These are phyloP conservation scores for Nicotiana otophora DNA, from an alignment of 257 asterid genomes.

Conservation along the genomic window DNA sequence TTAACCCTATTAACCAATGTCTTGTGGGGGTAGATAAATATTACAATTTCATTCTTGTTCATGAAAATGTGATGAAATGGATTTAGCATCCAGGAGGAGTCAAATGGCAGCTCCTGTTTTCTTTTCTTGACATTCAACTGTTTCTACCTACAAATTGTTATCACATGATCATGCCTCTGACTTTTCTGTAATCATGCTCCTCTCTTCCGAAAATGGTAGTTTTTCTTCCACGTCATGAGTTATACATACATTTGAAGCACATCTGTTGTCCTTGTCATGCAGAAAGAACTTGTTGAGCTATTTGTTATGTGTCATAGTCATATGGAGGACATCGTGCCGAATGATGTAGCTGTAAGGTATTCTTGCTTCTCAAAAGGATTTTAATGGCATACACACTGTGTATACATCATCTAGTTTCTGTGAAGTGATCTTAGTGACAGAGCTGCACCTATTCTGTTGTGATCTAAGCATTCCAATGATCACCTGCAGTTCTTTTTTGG, in stretches of 20 bases:
- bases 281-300: slow-evolving; percentile 81
- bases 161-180: background rate
- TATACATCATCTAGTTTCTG: background rate
- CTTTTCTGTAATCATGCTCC: background rate
- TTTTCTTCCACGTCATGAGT: background rate
- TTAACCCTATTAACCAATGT: background rate
- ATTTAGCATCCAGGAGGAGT: background rate
- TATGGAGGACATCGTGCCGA: slow-evolving; percentile 77
- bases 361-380: background rate
- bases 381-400: background rate
- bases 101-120: background rate
- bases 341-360: slow-evolving; percentile 65
- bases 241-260: slow-evolving; percentile 1
- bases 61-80: background rate
- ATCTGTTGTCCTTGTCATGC: slow-evolving; percentile 20
- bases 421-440: background rate
- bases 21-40: background rate
- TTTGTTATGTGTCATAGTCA: slow-evolving; percentile 72
- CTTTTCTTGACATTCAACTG: background rate
- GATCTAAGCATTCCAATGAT: background rate
- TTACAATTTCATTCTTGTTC: background rate
- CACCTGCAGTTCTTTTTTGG: background rate
- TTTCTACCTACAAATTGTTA: background rate
- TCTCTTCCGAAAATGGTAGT: background rate
- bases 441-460: background rate